These are phyloP conservation scores for Caryopteris hybrid DNA, from an alignment of 305 asterid species.

Conservation along the genomic window DNA sequence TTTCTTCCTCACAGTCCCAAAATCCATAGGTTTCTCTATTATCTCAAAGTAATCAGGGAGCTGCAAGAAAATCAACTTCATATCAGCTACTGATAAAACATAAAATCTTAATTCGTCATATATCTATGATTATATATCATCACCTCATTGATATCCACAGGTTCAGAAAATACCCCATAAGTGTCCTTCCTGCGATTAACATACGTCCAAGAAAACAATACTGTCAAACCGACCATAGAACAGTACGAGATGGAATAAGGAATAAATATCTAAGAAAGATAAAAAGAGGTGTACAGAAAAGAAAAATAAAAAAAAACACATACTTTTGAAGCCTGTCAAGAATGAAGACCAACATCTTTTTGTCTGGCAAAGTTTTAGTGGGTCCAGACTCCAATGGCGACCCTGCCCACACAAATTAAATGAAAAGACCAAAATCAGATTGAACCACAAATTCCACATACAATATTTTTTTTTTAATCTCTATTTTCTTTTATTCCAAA, in stretches of 20 bases:
- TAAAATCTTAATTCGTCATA: not conserved
- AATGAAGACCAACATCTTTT: slow-evolving; percentile 78
- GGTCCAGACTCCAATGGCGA: slow-evolving; percentile 72
- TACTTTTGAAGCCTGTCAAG: slow-evolving; percentile 97
- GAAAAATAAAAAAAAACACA: slow-evolving; percentile 16
- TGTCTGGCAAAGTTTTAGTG: slow-evolving; percentile 93
- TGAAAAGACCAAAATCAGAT: slow-evolving; percentile 33
- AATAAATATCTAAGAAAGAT: slow-evolving; percentile 20
- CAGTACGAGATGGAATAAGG: slow-evolving; percentile 13
- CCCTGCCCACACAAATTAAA: slow-evolving; percentile 59
- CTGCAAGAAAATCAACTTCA: slow-evolving; percentile 46
- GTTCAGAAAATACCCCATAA: slow-evolving; percentile 81
- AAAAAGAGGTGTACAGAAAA: not conserved
- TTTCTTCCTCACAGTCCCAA: slow-evolving; percentile 79
- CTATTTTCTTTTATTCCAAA: slow-evolving; percentile 10
- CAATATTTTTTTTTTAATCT: slow-evolving; percentile 5
- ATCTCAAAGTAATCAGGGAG: slow-evolving; percentile 89
- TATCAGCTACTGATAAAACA: slow-evolving; percentile 12
- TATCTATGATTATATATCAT: not conserved
- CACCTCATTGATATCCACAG: slow-evolving; percentile 85
- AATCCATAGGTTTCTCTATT: slow-evolving; percentile 82
- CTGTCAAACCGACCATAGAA: slow-evolving; percentile 7
- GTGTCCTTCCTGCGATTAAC: slow-evolving; percentile 71
- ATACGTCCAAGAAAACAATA: slow-evolving; percentile 17
- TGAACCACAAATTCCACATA: slow-evolving; percentile 17